phyloP scores from a whole-genome alignment of 2,329 filamentous ascomycete species.

The Colletotrichum neosansevieriae region DNA sequence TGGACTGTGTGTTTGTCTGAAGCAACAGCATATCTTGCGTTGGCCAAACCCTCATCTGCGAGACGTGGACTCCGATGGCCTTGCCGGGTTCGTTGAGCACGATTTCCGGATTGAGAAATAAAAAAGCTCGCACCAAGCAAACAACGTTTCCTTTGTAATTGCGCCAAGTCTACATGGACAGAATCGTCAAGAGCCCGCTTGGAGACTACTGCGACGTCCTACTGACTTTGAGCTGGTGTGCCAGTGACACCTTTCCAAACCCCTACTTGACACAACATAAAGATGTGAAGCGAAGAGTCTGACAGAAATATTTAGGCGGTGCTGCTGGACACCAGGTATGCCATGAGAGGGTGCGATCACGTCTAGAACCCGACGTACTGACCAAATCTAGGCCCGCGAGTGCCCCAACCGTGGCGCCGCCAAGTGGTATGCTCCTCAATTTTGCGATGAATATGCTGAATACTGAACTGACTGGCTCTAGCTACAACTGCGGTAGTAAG shows the following conservation, averaged over 20 bases:
- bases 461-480: constrained; percentile 53
- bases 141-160: neutral
- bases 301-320: constrained; percentile 43
- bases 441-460: constrained; percentile 2
- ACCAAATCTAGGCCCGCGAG: constrained; percentile 75
- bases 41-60: neutral
- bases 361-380: constrained; percentile 37
- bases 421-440: constrained; percentile 74
- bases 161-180: constrained; percentile 8
- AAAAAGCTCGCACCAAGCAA: neutral
- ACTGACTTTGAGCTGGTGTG: constrained; percentile 36
- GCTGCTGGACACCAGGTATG: constrained; percentile 45
- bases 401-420: constrained; percentile 87
- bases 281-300: constrained; percentile 36
- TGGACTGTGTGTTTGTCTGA: neutral
- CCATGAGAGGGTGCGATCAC: constrained; percentile 1
- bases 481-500: constrained; percentile 86
- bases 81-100: neutral
- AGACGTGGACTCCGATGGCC: neutral
- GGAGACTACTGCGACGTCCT: constrained; percentile 31
- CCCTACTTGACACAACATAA: constrained; percentile 13
- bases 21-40: neutral
- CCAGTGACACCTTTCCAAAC: constrained; percentile 28
- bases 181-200: constrained; percentile 25
- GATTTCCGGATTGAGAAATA: neutral